A percentile compares a stretch with the other conserved stretches of the same genome.
phyloP scores from a whole-genome alignment of 202 grass and related monocot genomes.

The Saccharum hybrid region DNA sequence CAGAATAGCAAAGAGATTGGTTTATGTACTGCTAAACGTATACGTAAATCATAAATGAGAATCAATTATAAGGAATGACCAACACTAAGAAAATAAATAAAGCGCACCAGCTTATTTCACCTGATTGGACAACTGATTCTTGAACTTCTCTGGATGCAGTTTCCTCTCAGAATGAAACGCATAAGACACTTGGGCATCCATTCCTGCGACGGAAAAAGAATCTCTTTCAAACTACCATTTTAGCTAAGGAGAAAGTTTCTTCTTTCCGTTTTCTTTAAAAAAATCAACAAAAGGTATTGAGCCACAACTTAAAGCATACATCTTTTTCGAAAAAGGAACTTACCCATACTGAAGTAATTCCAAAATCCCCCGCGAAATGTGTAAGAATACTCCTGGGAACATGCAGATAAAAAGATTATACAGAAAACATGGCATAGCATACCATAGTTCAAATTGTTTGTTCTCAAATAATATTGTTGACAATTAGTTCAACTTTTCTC shows the following conservation, averaged over 20 bases:
- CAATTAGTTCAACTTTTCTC: neutral
- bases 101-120: constrained; percentile 45
- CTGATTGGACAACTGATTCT: constrained; percentile 94
- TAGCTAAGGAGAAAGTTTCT: constrained; percentile 29
- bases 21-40: constrained; percentile 17
- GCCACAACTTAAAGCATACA: constrained; percentile 15
- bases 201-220: constrained; percentile 64
- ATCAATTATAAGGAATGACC: neutral
- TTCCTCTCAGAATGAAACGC: constrained; percentile 92
- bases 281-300: constrained; percentile 11
- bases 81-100: constrained; percentile 6
- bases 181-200: constrained; percentile 98
- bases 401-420: constrained; percentile 42
- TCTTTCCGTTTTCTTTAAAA: neutral
- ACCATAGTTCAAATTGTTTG: constrained; percentile 21
- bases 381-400: constrained; percentile 71
- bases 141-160: constrained; percentile 94
- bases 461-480: neutral
- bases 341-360: constrained; percentile 99
- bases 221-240: constrained; percentile 38
- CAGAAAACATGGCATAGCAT: neutral
- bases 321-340: constrained; percentile 49
- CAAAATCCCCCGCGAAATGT: constrained; percentile 91
- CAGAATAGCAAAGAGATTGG: constrained; percentile 42
- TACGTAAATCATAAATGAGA: constrained; percentile 23